Base-by-base conservation (phyloP, 1,139 yeast species). In the Scheffersomyces titani region DNA sequence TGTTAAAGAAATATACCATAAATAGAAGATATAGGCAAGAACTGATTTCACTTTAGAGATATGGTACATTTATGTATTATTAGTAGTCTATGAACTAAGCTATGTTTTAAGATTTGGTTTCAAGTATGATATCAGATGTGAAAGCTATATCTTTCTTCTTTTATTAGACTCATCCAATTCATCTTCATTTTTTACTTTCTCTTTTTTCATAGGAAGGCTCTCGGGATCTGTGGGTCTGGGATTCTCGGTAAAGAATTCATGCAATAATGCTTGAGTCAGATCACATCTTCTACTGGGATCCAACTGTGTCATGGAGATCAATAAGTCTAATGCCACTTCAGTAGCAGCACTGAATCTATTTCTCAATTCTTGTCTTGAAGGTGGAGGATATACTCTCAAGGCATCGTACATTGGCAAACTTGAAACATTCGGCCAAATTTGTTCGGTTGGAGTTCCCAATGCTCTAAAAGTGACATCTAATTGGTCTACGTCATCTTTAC, bases 391-490 rank as follows among this genome's bases (percentile, higher is more conserved):
- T 47, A 88, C 82, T 51, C 84, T 82, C 59, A 90, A 75, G 13
- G 90, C 84, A 64, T 88, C 86, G 69, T 91, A 94, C 47, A 86
- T 78, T 0, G 97, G 96, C 55, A 94, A 79, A 57, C 85, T 80
- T 1, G 93, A 84, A 1, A 94, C 96, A 53, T 92, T 92, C 0
- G 97, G 97, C 99, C 99, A 94, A 2, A 80, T 86, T 50, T 83
- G 87, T 64, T 93, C 97, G 0, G 97, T 90, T 2, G 99, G 99
- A 0, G 99, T 92, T 0, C 99, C 99, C 61, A 93, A 76, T 0
- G 99, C 99, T 65, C 92, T 84, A 69, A 94, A 93, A 0, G 98
- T 94, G 13, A 92, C 90, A 57, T 89, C 96, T 49, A 93, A 76
- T 70, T 94, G 99, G 66, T 93, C 97, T 0, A 86, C 74, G 70